Conservation (phyloP, 805 yeast genomes). For the Sugiyamaella mastotermitis region DNA sequence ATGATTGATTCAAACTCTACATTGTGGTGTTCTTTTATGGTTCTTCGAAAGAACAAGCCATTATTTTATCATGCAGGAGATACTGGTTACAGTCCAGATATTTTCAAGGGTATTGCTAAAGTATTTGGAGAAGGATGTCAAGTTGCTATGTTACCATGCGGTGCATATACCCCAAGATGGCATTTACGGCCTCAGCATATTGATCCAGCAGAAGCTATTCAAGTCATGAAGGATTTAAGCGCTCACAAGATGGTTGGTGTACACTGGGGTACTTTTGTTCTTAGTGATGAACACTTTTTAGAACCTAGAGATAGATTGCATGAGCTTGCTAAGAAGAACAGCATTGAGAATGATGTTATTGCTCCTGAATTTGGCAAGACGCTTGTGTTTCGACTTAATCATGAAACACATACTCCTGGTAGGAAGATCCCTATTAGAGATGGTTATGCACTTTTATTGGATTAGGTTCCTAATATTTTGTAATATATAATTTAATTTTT, state of each 20-base stretch:
- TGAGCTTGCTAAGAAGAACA: slow-evolving; percentile 39
- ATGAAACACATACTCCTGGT: slow-evolving; percentile 8
- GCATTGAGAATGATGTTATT: slow-evolving; percentile 36
- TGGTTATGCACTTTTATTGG: slow-evolving; percentile 29
- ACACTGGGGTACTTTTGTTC: slow-evolving; percentile 93
- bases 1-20: slow-evolving; percentile 75
- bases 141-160: slow-evolving; percentile 81
- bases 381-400: slow-evolving; percentile 39
- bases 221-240: slow-evolving; percentile 57
- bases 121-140: slow-evolving; percentile 53
- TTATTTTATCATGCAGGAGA: slow-evolving; percentile 90
- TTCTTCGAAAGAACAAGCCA: slow-evolving; percentile 62
- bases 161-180: slow-evolving; percentile 94
- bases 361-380: slow-evolving; percentile 80
- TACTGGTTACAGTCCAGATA: slow-evolving; percentile 76
- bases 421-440: slow-evolving; percentile 24
- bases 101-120: slow-evolving; percentile 61
- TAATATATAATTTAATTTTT: background rate
- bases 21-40: slow-evolving; percentile 83
- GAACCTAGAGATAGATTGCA: slow-evolving; percentile 70
- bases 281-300: slow-evolving; percentile 79
- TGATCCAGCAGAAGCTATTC: slow-evolving; percentile 69
- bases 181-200: slow-evolving; percentile 88
- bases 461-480: slow-evolving; percentile 16
- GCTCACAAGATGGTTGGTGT: slow-evolving; percentile 72